A percentile compares a stretch with the other conserved stretches of the same genome.
Conservation (phyloP, 1,284 basidiomycete species). For the Ganoderma boninense region DNA sequence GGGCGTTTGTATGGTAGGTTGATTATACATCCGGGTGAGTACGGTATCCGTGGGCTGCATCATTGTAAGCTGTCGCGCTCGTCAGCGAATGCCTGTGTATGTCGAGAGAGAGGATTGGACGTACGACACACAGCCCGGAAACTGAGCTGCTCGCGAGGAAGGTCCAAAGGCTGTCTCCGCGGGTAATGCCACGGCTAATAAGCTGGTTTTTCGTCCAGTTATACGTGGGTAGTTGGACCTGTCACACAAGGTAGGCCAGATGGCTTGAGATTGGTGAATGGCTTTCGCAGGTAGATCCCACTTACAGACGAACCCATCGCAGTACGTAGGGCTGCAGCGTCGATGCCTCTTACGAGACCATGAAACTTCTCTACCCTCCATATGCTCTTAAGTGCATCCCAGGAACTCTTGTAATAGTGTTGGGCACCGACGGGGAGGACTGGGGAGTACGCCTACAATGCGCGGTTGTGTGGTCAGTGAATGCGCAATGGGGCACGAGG, state of each 20-base stretch:
- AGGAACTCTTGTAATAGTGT: conserved; percentile 88
- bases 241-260: neutral
- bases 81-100: conserved; percentile 4
- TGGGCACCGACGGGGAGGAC: conserved; percentile 94
- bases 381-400: conserved; percentile 85
- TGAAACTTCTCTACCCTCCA: conserved; percentile 79
- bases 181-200: conserved; percentile 68
- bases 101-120: conserved; percentile 36
- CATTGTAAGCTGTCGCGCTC: conserved; percentile 66
- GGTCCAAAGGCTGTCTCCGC: conserved; percentile 83
- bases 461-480: conserved; percentile 1
- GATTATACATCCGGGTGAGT: conserved; percentile 96
- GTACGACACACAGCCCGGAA: conserved; percentile 91
- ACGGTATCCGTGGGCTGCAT: conserved; percentile 94
- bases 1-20: conserved; percentile 79
- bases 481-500: neutral
- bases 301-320: conserved; percentile 90
- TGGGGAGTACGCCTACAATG: conserved; percentile 87
- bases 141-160: conserved; percentile 90
- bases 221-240: conserved; percentile 96
- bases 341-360: conserved; percentile 90
- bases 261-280: neutral
- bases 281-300: neutral
- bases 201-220: conserved; percentile 90
- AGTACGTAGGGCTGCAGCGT: conserved; percentile 93